Base-by-base conservation (phyloP, 306 rosid genomes). In the Calophaca sinica region DNA sequence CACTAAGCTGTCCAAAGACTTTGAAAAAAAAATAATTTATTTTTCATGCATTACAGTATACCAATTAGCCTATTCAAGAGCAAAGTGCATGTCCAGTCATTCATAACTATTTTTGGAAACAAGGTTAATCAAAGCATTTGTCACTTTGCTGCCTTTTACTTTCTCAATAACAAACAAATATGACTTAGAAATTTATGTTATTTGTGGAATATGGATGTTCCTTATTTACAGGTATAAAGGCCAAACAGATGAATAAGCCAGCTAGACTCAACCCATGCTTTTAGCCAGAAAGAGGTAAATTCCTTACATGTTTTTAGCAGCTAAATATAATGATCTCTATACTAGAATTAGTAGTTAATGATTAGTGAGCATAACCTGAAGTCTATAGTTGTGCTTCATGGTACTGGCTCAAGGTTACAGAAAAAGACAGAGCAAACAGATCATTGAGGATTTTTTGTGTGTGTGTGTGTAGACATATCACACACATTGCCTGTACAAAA, bases 261-360 rank as follows among this genome's bases (percentile, higher is more conserved):
- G 57, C 63, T 53, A 36, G 50, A 58, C 64, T 65, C 49, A 55
- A 65, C 54, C 62, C 75, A 68, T 68, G 53, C 78, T 77, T 77
- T 66, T 69, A 67, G 38, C 62, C 67, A 41, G 46, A 82, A 82
- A 68, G 55, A 49, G 76, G 85, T 68, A 83, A 75, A 72, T 52
- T 77, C 57, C 38, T 73, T 57, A 33, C 26, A 44, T 12, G 32
- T 62, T 5, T 31, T 20, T 20, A 20, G 26, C 26, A 20, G 26
- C 26, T 20, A 20, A 20, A 20, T 0, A 20, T 20, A 20, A 20
- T 20, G 26, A 20, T 1, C 26, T 20, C 26, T 20, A 20, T 20
- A 20, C 26, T 20, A 20, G 26, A 20, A 3, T 59, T 60, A 62
- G 59, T 76, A 68, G 54, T 51, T 62, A 61, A 78, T 62, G 54